Percentiles rank a stretch among this genome's conserved stretches.
Conservation (phyloP, 129 eudicot genomes). For the Saposhnikovia divaricata region DNA sequence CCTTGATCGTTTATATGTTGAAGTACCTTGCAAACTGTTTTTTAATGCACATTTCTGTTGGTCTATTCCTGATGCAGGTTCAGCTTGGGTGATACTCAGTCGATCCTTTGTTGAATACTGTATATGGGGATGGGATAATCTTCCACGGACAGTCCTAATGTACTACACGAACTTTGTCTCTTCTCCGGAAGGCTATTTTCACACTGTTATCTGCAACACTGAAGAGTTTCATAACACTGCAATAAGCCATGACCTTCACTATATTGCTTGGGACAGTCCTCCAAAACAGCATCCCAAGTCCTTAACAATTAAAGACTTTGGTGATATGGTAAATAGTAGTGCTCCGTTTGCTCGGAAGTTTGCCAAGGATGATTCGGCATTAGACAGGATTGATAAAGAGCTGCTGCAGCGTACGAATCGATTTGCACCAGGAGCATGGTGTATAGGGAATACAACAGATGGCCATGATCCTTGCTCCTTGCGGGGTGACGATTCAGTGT, state of each 20-base stretch:
- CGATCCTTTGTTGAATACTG: slow-evolving; percentile 91
- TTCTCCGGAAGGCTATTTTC: slow-evolving; percentile 96
- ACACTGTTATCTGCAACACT: slow-evolving; percentile 90
- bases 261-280: slow-evolving; percentile 95
- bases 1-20: background rate
- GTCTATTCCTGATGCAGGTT: slow-evolving; percentile 37
- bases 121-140: slow-evolving; percentile 93
- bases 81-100: slow-evolving; percentile 91
- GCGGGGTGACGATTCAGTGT: slow-evolving; percentile 69
- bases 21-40: background rate
- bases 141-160: slow-evolving; percentile 82
- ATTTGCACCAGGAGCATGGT: slow-evolving; percentile 87
- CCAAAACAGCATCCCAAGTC: slow-evolving; percentile 93
- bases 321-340: slow-evolving; percentile 85
- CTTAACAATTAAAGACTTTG: slow-evolving; percentile 60
- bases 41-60: background rate
- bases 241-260: slow-evolving; percentile 85
- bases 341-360: slow-evolving; percentile 88
- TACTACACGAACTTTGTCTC: slow-evolving; percentile 90
- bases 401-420: slow-evolving; percentile 58
- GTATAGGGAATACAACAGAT: slow-evolving; percentile 55
- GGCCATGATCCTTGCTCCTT: slow-evolving; percentile 70
- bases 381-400: slow-evolving; percentile 82
- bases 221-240: slow-evolving; percentile 68
- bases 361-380: slow-evolving; percentile 67